A percentile compares a stretch with the other conserved stretches of the same genome.
These are phyloP conservation scores for Leishmania major DNA, from an alignment of 208 protist genomes.

Conservation along the genomic window DNA sequence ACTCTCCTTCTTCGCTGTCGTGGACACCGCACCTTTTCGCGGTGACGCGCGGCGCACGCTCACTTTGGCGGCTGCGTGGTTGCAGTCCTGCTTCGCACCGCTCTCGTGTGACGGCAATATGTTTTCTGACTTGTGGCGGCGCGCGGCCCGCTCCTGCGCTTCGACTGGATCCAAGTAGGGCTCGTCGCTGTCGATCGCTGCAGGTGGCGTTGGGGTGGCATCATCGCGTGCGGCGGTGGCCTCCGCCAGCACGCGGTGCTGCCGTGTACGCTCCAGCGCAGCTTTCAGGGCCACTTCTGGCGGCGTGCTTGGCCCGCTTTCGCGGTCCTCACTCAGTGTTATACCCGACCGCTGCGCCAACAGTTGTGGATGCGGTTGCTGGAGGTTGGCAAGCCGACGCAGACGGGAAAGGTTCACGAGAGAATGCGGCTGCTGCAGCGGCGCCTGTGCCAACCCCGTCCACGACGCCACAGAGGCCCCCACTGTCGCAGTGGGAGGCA, in stretches of 20 bases:
- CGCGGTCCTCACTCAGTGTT: too few relatives aligned
- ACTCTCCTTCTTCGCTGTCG: constrained; percentile 17
- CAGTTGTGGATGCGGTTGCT: neutral
- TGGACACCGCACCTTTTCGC: neutral
- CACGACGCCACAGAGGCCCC: neutral
- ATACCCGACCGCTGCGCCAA: neutral
- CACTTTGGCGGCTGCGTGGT: neutral
- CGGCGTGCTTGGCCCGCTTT: neutral
- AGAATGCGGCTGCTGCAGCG: neutral
- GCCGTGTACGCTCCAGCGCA: neutral
- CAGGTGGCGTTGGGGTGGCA: constrained; percentile 1
- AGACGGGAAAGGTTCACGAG: neutral
- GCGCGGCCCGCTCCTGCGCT: neutral
- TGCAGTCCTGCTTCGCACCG: neutral
- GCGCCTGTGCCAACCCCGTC: neutral
- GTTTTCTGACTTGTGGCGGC: too few relatives aligned
- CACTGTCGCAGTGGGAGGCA: neutral
- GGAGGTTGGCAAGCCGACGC: neutral
- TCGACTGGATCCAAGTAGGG: constrained; percentile 1
- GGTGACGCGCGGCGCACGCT: constrained; percentile 5
- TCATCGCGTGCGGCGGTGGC: neutral
- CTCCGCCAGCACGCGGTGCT: neutral
- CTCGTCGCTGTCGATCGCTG: constrained; percentile 14
- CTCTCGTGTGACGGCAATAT: too few relatives aligned
- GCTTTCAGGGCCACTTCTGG: neutral